Evolutionary conservation across 2,329 filamentous ascomycete genomes (phyloP).

Genomic region (Calonectria honghensis): DNA sequence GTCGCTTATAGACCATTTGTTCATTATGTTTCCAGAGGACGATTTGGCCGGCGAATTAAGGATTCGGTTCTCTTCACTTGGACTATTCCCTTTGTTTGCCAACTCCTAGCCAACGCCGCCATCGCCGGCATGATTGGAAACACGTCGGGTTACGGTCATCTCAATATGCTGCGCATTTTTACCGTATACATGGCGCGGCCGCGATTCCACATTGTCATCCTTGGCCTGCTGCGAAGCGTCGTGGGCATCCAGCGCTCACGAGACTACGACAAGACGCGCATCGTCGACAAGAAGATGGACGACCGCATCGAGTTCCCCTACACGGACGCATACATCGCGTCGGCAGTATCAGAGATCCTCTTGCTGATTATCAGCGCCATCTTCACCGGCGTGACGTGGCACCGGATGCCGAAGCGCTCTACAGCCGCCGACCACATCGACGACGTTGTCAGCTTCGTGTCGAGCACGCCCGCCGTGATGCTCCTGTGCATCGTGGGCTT

Average conservation of each 20-base stretch:
- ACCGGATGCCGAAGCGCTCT: slow-evolving; percentile 44
- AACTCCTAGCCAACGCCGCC: slow-evolving; percentile 49
- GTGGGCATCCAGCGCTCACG: slow-evolving; percentile 37
- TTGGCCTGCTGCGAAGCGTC: slow-evolving; percentile 48
- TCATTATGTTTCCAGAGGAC: slow-evolving; percentile 43
- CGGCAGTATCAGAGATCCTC: slow-evolving; percentile 45
- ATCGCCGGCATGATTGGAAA: slow-evolving; percentile 48
- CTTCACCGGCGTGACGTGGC: slow-evolving; percentile 53
- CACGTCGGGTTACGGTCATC: slow-evolving; percentile 45
- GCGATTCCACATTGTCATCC: slow-evolving; percentile 46
- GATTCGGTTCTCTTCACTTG: slow-evolving; percentile 41
- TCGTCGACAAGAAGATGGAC: slow-evolving; percentile 45
- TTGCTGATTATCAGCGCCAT: slow-evolving; percentile 47
- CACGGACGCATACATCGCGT: slow-evolving; percentile 50
- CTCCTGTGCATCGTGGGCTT: slow-evolving; percentile 47
- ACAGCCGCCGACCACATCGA: slow-evolving; percentile 41
- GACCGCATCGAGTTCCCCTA: slow-evolving; percentile 52
- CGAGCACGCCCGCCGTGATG: slow-evolving; percentile 48
- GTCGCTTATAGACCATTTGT: slow-evolving; percentile 48
- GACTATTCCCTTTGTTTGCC: slow-evolving; percentile 43
- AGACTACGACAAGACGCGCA: slow-evolving; percentile 47
- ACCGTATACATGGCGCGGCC: slow-evolving; percentile 50
- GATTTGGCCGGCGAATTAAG: slow-evolving; percentile 44
- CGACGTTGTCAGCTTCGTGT: slow-evolving; percentile 49
- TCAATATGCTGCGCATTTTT: slow-evolving; percentile 52